phyloP scores from a whole-genome alignment of 1,284 basidiomycete species.

The Wolfiporia cocos region DNA sequence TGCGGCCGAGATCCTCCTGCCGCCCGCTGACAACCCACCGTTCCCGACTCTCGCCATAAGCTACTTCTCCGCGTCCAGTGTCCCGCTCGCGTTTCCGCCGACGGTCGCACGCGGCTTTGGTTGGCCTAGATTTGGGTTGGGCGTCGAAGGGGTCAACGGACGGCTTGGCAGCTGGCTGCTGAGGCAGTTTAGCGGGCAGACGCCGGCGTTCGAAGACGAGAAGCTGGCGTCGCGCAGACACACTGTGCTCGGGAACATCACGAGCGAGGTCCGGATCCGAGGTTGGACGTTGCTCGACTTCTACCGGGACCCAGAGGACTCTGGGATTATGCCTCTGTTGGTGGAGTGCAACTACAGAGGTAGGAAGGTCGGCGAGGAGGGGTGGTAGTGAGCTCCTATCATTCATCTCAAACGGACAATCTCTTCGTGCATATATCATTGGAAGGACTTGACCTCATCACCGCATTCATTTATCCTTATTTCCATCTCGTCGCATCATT shows the following conservation, averaged over 20 bases:
- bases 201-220: slow-evolving; percentile 6
- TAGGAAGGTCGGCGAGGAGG: slow-evolving; percentile 39
- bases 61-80: slow-evolving; percentile 76
- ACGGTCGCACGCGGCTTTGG: slow-evolving; percentile 76
- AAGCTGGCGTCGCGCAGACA: neutral
- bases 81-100: slow-evolving; percentile 74
- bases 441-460: no score
- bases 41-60: slow-evolving; percentile 57
- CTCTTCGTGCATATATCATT: neutral
- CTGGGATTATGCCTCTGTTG: slow-evolving; percentile 53
- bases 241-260: no score
- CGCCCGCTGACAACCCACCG: slow-evolving; percentile 30
- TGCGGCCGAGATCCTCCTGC: slow-evolving; percentile 47
- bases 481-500: no score
- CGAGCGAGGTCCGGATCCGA: slow-evolving; percentile 34
- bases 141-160: slow-evolving; percentile 80
- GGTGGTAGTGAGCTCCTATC: slow-evolving; percentile 26
- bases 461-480: no score
- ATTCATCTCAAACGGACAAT: neutral
- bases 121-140: slow-evolving; percentile 66
- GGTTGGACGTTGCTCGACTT: slow-evolving; percentile 77
- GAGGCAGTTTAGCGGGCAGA: slow-evolving; percentile 31
- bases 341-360: slow-evolving; percentile 72
- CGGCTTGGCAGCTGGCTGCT: slow-evolving; percentile 69
- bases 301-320: slow-evolving; percentile 47